A percentile compares a stretch with the other conserved stretches of the same genome.
Evolutionary conservation across 2,329 filamentous ascomycete genomes (phyloP).

Genomic region (Pseudogymnoascus sp.): DNA sequence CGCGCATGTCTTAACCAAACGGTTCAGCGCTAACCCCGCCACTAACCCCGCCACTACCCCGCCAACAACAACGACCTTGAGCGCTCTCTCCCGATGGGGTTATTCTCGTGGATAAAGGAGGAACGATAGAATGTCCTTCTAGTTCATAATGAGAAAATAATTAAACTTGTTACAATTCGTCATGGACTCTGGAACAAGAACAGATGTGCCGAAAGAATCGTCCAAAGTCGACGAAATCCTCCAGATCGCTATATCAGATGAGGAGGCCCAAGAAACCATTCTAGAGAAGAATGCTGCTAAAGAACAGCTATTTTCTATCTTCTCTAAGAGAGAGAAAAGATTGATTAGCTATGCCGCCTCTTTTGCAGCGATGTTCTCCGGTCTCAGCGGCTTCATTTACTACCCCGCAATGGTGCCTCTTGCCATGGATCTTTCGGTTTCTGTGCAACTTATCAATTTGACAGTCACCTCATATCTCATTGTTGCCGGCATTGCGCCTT

Average conservation of each 20-base stretch:
- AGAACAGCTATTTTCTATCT: not conserved
- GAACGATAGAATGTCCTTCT: not conserved
- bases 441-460: conserved; percentile 1
- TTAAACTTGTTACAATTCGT: not conserved
- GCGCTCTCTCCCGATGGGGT: no score
- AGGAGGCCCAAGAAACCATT: not conserved
- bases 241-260: not conserved
- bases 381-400: not conserved
- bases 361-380: conserved; percentile 20
- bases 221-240: not conserved
- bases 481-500: not conserved
- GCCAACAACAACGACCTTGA: no score
- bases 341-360: not conserved
- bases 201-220: not conserved
- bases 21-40: no score
- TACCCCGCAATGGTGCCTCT: not conserved
- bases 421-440: not conserved
- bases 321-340: not conserved
- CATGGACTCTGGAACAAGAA: not conserved
- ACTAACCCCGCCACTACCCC: no score
- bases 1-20: no score
- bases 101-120: not conserved
- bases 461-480: conserved; percentile 6
- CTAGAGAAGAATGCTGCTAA: not conserved
- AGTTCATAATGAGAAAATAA: not conserved